phyloP scores from a whole-genome alignment of 2,329 filamentous ascomycete species.

The Claviceps maximensis region DNA sequence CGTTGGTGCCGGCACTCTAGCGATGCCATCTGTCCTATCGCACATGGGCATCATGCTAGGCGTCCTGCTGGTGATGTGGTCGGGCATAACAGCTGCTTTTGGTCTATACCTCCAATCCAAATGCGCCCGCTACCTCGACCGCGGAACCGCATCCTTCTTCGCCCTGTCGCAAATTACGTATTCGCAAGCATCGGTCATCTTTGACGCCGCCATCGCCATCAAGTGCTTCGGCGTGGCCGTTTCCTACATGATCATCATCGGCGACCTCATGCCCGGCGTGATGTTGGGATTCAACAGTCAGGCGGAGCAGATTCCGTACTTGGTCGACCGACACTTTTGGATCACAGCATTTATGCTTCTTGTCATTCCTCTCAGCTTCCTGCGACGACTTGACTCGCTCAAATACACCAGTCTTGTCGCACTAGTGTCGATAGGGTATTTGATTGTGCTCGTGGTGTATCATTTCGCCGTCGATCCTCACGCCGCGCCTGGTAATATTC shows the following conservation, averaged over 20 bases:
- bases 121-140: constrained; percentile 85
- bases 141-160: constrained; percentile 83
- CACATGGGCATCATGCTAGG: constrained; percentile 90
- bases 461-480: constrained; percentile 77
- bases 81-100: constrained; percentile 76
- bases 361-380: constrained; percentile 86
- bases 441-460: constrained; percentile 85
- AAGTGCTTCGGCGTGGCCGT: constrained; percentile 98
- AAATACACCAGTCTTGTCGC: constrained; percentile 95
- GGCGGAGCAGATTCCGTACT: constrained; percentile 49
- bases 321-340: constrained; percentile 91
- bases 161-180: constrained; percentile 96
- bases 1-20: constrained; percentile 84
- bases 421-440: constrained; percentile 82
- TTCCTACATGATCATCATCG: constrained; percentile 97
- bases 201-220: constrained; percentile 89
- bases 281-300: constrained; percentile 64
- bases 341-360: constrained; percentile 95
- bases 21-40: constrained; percentile 88
- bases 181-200: constrained; percentile 86
- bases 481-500: constrained; percentile 59
- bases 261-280: constrained; percentile 94
- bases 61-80: constrained; percentile 77
- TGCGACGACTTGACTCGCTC: constrained; percentile 81
- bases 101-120: constrained; percentile 89